Conservation (phyloP, 352 stramenopile species). For the Phytophthora chlamydospora region DNA sequence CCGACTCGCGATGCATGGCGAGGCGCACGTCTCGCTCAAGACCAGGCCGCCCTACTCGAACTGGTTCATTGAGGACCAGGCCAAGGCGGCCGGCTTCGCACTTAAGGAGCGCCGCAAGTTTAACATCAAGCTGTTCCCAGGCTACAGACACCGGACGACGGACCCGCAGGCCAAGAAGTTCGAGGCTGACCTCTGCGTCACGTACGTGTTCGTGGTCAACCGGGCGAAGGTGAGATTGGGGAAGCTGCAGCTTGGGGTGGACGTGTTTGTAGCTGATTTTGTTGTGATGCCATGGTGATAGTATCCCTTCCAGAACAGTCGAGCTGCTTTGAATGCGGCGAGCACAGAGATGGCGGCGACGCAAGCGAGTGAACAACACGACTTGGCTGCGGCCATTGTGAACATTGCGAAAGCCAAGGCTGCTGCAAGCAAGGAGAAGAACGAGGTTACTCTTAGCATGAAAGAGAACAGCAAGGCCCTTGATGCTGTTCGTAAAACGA, state of each 20-base stretch:
- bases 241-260: background rate
- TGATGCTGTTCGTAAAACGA: background rate
- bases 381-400: constrained; percentile 37
- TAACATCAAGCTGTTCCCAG: constrained; percentile 72
- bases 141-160: constrained; percentile 89
- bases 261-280: constrained; percentile 6
- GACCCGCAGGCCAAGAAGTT: constrained; percentile 87
- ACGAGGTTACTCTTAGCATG: constrained; percentile 17
- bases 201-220: constrained; percentile 90
- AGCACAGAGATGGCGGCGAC: constrained; percentile 18
- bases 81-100: constrained; percentile 69
- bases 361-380: constrained; percentile 27
- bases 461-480: background rate
- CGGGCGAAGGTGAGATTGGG: constrained; percentile 57
- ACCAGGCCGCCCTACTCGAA: constrained; percentile 87
- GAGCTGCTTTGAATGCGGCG: constrained; percentile 21
- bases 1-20: constrained; percentile 61
- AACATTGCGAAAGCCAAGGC: constrained; percentile 32
- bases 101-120: constrained; percentile 82
- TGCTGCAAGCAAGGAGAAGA: constrained; percentile 15
- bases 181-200: constrained; percentile 81
- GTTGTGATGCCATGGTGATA: constrained; percentile 21
- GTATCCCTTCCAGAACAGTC: constrained; percentile 44
- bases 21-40: constrained; percentile 89
- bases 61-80: constrained; percentile 88